Evolutionary conservation across 148 eudicot species (phyloP).

Genomic region (Heliosperma pusillum): DNA sequence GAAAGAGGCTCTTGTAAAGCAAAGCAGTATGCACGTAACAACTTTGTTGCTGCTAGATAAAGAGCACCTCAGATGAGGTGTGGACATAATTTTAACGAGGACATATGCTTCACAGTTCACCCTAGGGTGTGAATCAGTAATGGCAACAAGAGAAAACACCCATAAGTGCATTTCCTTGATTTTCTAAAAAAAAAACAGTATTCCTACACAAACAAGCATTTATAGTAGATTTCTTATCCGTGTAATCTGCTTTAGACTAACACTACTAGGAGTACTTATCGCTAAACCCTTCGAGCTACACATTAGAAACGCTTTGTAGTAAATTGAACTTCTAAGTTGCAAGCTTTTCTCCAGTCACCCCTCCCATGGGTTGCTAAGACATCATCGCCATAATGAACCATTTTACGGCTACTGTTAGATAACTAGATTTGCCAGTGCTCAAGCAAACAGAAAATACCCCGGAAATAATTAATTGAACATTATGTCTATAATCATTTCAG

Average conservation of each 20-base stretch:
- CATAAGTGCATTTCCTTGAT: too few relatives aligned
- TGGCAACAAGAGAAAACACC: too few relatives aligned
- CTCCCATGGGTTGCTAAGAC: neutral
- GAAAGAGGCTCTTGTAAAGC: too few relatives aligned
- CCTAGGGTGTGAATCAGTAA: too few relatives aligned
- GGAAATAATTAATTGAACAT: neutral
- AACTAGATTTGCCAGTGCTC: neutral
- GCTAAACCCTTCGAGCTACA: neutral
- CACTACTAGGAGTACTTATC: too few relatives aligned
- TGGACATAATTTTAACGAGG: too few relatives aligned
- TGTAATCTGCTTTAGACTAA: neutral
- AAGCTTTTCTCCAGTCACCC: neutral
- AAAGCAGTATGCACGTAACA: too few relatives aligned
- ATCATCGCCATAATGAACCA: neutral
- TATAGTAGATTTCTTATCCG: neutral
- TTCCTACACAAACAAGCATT: neutral
- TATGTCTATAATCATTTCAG: neutral
- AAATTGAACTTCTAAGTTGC: neutral
- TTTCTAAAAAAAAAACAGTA: too few relatives aligned
- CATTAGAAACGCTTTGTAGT: neutral
- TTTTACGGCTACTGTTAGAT: neutral
- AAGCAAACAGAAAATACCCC: neutral
- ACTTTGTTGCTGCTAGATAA: too few relatives aligned
- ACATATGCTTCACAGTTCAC: too few relatives aligned
- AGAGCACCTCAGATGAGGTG: too few relatives aligned